Conservation (phyloP, 345 rosid genomes). For the Eucalyptus regnans region DNA sequence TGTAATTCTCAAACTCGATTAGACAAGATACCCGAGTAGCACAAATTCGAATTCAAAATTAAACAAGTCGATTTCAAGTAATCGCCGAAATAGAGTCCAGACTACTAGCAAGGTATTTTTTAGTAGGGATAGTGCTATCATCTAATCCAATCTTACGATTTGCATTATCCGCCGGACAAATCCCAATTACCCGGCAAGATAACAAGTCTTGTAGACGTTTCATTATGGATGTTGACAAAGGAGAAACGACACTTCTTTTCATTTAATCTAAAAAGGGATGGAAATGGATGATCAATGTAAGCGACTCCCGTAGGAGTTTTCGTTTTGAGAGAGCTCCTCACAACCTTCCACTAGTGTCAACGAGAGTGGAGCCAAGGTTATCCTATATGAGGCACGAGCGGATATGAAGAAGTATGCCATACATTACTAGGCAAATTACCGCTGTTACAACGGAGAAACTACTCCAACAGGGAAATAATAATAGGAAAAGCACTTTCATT, state of each 20-base stretch:
- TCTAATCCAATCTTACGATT: background rate
- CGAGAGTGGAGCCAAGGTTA: background rate
- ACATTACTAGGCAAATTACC: background rate
- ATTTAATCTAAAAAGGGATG: background rate
- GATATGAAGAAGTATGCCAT: background rate
- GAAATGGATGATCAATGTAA: background rate
- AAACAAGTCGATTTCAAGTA: background rate
- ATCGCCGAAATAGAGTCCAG: fast-evolving
- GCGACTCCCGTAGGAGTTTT: background rate
- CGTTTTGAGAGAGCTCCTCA: background rate
- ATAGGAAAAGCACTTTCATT: background rate
- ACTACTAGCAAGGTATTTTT: background rate
- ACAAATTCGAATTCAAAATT: too few species aligned
- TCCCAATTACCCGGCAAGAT: background rate
- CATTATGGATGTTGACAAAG: background rate
- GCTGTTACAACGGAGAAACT: background rate
- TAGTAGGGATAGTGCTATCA: background rate
- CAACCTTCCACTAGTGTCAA: background rate
- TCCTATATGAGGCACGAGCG: background rate
- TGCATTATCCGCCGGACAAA: background rate
- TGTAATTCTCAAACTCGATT: background rate
- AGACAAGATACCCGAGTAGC: fast-evolving
- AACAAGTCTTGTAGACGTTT: background rate
- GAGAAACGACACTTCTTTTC: background rate
- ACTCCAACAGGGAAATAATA: background rate